Conservation (phyloP, 805 yeast species). For the Candida morakotiae region DNA sequence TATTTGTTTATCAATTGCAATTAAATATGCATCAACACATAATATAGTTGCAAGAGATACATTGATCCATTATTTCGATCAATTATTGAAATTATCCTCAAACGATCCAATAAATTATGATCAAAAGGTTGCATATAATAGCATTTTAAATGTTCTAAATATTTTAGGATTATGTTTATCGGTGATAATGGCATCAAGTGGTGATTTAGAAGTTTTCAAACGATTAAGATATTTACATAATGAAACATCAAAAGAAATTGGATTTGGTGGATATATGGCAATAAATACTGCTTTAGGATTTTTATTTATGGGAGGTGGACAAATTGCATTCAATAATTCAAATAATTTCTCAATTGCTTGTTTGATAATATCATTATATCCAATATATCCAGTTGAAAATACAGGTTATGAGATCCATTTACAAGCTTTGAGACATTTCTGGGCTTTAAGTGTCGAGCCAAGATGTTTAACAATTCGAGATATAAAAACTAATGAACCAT, state of each 20-base stretch:
- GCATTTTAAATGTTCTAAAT: slow-evolving; percentile 54
- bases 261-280: slow-evolving; percentile 73
- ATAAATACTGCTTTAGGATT: slow-evolving; percentile 82
- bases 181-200: slow-evolving; percentile 84
- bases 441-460: slow-evolving; percentile 81
- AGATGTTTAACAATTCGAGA: slow-evolving; percentile 79
- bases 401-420: slow-evolving; percentile 56
- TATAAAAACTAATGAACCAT: slow-evolving; percentile 54
- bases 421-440: slow-evolving; percentile 84
- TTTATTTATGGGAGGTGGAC: slow-evolving; percentile 89
- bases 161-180: slow-evolving; percentile 62
- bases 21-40: slow-evolving; percentile 71
- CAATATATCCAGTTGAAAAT: slow-evolving; percentile 52
- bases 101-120: slow-evolving; percentile 46
- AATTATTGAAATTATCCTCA: slow-evolving; percentile 28
- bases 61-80: slow-evolving; percentile 52
- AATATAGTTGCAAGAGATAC: slow-evolving; percentile 51
- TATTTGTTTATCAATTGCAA: slow-evolving; percentile 65
- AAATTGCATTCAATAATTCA: slow-evolving; percentile 68
- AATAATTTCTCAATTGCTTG: slow-evolving; percentile 59
- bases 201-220: slow-evolving; percentile 75
- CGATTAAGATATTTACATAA: slow-evolving; percentile 71
- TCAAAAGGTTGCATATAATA: slow-evolving; percentile 48
- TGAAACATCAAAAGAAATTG: slow-evolving; percentile 39
- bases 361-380: slow-evolving; percentile 72